Conservation (phyloP, 2,329 filamentous ascomycete genomes). For the Ophiobolus disseminans region DNA sequence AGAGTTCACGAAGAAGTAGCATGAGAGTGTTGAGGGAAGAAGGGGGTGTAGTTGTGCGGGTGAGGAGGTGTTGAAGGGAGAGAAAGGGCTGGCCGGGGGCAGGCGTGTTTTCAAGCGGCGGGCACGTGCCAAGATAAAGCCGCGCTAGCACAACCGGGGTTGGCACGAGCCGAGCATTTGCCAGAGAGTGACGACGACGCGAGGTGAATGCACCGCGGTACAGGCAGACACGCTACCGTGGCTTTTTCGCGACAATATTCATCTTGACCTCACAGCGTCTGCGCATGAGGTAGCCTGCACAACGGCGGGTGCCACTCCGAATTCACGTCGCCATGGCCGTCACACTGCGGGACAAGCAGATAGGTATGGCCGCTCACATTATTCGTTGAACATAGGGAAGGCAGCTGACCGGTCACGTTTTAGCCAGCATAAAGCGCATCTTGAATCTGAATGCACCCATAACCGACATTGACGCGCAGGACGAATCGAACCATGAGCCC, state of each 20-base stretch:
- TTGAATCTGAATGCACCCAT: slow-evolving; percentile 86
- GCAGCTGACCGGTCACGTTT: slow-evolving; percentile 17
- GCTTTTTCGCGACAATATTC: slow-evolving; percentile 16
- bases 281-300: slow-evolving; percentile 37
- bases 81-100: slow-evolving; percentile 31
- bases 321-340: slow-evolving; percentile 37
- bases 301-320: slow-evolving; percentile 29
- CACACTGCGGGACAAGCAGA: slow-evolving; percentile 72
- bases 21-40: slow-evolving; percentile 42
- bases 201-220: slow-evolving; percentile 2
- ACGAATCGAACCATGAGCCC: slow-evolving; percentile 55
- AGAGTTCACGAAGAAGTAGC: slow-evolving; percentile 46
- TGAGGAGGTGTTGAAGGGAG: slow-evolving; percentile 22
- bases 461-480: slow-evolving; percentile 64
- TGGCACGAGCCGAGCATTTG: slow-evolving; percentile 17
- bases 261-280: not conserved
- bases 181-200: slow-evolving; percentile 2
- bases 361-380: slow-evolving; percentile 45
- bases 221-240: slow-evolving; percentile 28
- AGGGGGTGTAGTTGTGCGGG: slow-evolving; percentile 25
- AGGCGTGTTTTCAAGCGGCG: slow-evolving; percentile 19
- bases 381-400: not conserved
- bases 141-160: slow-evolving; percentile 26
- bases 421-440: slow-evolving; percentile 92
- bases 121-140: slow-evolving; percentile 22